A percentile compares a stretch with the other conserved stretches of the same genome.
Conservation (phyloP, 148 eudicot genomes). For the Nepenthes gracilis region DNA sequence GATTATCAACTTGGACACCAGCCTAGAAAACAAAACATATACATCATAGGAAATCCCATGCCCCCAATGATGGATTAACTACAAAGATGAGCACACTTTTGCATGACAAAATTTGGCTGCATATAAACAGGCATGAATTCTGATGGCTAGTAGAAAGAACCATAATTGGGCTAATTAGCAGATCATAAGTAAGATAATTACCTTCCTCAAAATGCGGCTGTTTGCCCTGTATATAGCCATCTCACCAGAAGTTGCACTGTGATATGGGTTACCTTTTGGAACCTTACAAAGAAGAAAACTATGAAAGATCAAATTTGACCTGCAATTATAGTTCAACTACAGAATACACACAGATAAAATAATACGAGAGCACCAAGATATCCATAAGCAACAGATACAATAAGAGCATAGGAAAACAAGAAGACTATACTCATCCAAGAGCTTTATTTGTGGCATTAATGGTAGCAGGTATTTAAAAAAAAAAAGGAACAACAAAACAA, state of each 20-base stretch:
- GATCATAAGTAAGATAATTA: constrained; percentile 6
- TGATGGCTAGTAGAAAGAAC: too few relatives aligned
- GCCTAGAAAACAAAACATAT: constrained; percentile 32
- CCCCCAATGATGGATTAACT: too few relatives aligned
- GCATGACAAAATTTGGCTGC: not conserved
- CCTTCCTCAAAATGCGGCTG: constrained; percentile 78
- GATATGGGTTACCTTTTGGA: constrained; percentile 96
- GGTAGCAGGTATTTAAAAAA: too few relatives aligned
- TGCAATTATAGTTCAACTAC: not conserved
- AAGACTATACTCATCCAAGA: too few relatives aligned
- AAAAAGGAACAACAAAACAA: too few relatives aligned
- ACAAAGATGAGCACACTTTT: not conserved
- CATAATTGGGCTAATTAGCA: too few relatives aligned
- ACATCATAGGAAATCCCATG: not conserved
- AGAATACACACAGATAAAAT: not conserved
- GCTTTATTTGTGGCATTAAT: too few relatives aligned
- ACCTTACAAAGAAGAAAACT: constrained; percentile 34
- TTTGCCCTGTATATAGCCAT: constrained; percentile 80
- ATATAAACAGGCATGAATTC: not conserved
- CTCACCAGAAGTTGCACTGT: constrained; percentile 98
- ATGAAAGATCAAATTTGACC: not conserved
- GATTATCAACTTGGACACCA: constrained; percentile 70
- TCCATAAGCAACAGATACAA: too few relatives aligned
- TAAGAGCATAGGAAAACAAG: too few relatives aligned
- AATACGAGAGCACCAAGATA: too few relatives aligned